Percentiles rank a stretch among this genome's conserved stretches.
These are phyloP conservation scores for Climacium dendroides DNA, from an alignment of 225 moss, liverwort and hornwort species.

Conservation along the genomic window DNA sequence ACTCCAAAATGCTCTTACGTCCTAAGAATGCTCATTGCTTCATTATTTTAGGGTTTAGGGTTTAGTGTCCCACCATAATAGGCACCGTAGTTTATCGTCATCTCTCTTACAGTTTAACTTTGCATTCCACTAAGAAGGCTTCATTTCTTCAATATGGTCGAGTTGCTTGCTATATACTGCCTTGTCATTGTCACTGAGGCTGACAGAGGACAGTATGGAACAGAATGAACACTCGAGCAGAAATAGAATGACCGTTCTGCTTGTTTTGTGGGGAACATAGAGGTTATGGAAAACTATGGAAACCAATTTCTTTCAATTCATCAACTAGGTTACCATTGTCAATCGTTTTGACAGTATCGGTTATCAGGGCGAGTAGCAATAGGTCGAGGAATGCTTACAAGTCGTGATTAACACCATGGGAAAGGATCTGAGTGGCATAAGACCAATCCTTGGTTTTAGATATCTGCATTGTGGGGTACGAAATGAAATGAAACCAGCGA, in stretches of 20 bases:
- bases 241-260: not conserved
- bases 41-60: no score
- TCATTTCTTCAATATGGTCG: no score
- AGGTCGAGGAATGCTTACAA: constrained; percentile 54
- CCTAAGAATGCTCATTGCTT: no score
- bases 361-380: not conserved
- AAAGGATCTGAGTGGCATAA: constrained; percentile 56
- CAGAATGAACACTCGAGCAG: not conserved
- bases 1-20: no score
- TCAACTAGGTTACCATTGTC: not conserved
- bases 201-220: no score
- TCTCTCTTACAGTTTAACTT: no score
- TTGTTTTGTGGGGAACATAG: no score
- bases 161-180: no score
- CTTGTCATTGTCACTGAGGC: not conserved
- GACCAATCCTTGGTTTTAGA: constrained; percentile 50
- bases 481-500: not conserved
- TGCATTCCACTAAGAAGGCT: no score
- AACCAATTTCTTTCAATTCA: not conserved
- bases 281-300: not conserved
- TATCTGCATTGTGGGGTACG: not conserved
- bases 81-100: no score
- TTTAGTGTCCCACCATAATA: no score
- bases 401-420: constrained; percentile 69
- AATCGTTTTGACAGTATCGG: not conserved